phyloP scores from a whole-genome alignment of 2,329 filamentous ascomycete species.

The Hymenoscyphus repandus region DNA sequence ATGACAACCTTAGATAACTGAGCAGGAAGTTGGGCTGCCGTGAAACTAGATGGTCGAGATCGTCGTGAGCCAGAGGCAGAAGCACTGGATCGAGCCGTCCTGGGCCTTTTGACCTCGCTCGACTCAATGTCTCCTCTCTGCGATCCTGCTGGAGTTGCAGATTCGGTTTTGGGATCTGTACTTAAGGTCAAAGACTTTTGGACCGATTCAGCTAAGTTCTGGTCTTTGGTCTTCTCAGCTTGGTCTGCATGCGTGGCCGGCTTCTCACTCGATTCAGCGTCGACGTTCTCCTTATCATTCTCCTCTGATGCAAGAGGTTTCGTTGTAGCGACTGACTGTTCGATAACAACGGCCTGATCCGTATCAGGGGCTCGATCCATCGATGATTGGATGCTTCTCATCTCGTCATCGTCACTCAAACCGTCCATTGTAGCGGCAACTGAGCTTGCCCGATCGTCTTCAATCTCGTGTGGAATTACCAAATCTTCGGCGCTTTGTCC shows the following conservation, averaged over 20 bases:
- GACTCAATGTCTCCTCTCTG: slow-evolving; percentile 1
- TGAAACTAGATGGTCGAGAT: slow-evolving; percentile 45
- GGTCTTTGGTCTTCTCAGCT: not conserved
- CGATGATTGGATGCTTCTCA: slow-evolving; percentile 26
- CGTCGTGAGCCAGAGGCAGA: slow-evolving; percentile 32
- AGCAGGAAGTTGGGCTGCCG: slow-evolving; percentile 59
- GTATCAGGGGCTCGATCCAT: slow-evolving; percentile 15
- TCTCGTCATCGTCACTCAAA: slow-evolving; percentile 36
- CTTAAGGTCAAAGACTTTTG: slow-evolving; percentile 17
- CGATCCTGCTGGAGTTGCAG: slow-evolving; percentile 1
- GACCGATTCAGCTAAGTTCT: not conserved
- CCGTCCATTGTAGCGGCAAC: slow-evolving; percentile 54
- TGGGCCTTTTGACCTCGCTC: slow-evolving; percentile 15
- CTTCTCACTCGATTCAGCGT: slow-evolving; percentile 1
- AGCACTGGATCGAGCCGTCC: slow-evolving; percentile 31
- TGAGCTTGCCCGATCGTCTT: slow-evolving; percentile 42
- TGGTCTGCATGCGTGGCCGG: not conserved
- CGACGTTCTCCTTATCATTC: not conserved
- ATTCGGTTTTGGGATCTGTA: slow-evolving; percentile 18
- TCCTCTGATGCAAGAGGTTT: not conserved
- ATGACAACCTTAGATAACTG: slow-evolving; percentile 71
- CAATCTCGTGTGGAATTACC: slow-evolving; percentile 32
- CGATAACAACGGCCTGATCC: not conserved
- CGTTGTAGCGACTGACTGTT: not conserved
- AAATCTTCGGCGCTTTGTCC: slow-evolving; percentile 39